Conservation (phyloP, 345 rosid species). For the Adansonia digitata region DNA sequence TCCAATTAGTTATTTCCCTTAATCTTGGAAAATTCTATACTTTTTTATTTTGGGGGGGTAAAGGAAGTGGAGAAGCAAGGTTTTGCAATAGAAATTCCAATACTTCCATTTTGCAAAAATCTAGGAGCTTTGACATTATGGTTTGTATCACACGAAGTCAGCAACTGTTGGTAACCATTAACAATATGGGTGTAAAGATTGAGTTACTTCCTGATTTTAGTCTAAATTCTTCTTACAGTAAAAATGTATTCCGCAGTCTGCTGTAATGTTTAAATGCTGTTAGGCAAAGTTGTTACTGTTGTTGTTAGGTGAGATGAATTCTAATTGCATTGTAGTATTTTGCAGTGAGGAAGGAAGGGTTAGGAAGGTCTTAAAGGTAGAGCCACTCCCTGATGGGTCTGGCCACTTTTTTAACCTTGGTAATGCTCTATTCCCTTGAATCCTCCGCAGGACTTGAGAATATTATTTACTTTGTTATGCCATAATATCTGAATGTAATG, state of each 20-base stretch:
- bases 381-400: slow-evolving; percentile 91
- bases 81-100: background rate
- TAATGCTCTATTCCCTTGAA: slow-evolving; percentile 36
- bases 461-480: slow-evolving; percentile 11
- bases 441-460: slow-evolving; percentile 1
- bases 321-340: slow-evolving; percentile 4
- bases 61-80: background rate
- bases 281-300: background rate
- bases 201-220: too few relatives aligned
- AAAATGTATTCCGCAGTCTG: background rate
- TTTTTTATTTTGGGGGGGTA: background rate
- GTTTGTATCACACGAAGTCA: background rate
- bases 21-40: background rate
- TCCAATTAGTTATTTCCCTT: background rate
- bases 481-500: slow-evolving; percentile 8
- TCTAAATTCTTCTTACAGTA: background rate
- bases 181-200: background rate
- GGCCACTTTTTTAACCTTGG: slow-evolving; percentile 94
- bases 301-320: background rate
- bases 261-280: background rate
- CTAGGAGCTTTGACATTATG: background rate
- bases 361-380: slow-evolving; percentile 87
- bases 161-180: too few relatives aligned
- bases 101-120: background rate
- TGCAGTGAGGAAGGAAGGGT: slow-evolving; percentile 90